Base-by-base conservation (phyloP, 768 basidiomycete species). In the Amanita pallidorosea region DNA sequence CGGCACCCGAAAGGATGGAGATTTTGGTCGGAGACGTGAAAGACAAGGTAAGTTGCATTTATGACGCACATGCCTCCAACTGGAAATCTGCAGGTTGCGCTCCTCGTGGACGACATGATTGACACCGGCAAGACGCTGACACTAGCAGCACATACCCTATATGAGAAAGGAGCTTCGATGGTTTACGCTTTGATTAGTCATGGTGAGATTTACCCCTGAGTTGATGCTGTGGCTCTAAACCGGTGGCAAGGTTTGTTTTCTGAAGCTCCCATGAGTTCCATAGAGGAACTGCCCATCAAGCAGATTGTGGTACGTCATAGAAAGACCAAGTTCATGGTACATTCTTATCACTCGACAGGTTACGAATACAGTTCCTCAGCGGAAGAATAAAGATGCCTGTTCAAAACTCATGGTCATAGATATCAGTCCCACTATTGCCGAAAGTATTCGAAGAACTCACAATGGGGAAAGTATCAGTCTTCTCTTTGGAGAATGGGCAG, bases 31-130 rank as follows among this genome's bases (percentile, higher is more conserved):
- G 96, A 9, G 86, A 92, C 60, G 96, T 98, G 51, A 78, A 74
- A 55, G 92, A 83, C 72, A 97, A 96, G 74, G 89, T 78, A 57
- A 42, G 66, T 12, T 40, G 23, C 34, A 15, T 31, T 20, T 25
- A 23, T 20, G 15, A 8, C 18, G 13, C n/a, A 8, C 12, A 27
- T 37, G 13, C 9, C 35, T 15, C n/a, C 12, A n/a, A 27, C n/a
- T 27, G 20, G 15, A 27, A 37, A 2, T 15, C 23, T 38, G 6
- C 47, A 92, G 87, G 77, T 93, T 48, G 93, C 89, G 35, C 90
- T 99, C 61, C 76, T 99, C 42, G 90, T 99, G 31, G 96, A 99
- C 64, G 96, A 99, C 62, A 98, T 99, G 95, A 86, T 96, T 61
- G 96, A 99, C 64, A 91, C 90, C 5, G 95, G 94, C 11, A 77